Evolutionary conservation across 495 filamentous ascomycete species (phyloP).

Genomic region (Penicillium longicatenatum): DNA sequence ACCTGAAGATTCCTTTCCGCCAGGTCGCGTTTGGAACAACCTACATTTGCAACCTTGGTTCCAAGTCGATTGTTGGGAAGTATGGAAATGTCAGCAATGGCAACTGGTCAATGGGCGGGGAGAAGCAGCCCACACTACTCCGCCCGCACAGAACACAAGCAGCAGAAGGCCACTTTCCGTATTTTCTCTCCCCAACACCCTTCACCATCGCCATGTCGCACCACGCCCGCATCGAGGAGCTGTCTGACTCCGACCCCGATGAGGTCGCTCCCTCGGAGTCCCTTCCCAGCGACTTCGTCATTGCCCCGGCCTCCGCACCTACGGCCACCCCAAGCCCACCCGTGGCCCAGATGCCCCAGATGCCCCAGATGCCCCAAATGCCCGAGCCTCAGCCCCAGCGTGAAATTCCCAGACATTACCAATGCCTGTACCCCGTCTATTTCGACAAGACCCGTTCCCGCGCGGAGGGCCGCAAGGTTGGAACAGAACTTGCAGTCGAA

Average conservation of each 20-base stretch:
- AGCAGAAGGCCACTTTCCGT: background rate
- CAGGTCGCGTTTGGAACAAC: too few species aligned
- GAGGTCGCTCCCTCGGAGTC: slow-evolving; percentile 75
- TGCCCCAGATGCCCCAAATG: slow-evolving; percentile 20
- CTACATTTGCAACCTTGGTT: background rate
- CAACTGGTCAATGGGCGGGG: background rate
- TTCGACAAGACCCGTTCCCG: slow-evolving; percentile 80
- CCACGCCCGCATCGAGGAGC: slow-evolving; percentile 85
- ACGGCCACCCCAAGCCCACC: slow-evolving; percentile 18
- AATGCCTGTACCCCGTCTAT: slow-evolving; percentile 93
- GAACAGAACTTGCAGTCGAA: slow-evolving; percentile 65
- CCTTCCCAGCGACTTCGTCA: slow-evolving; percentile 44
- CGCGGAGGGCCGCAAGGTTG: slow-evolving; percentile 77
- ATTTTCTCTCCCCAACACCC: background rate
- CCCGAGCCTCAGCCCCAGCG: slow-evolving; percentile 40
- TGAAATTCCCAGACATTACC: slow-evolving; percentile 71
- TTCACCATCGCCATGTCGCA: slow-evolving; percentile 62
- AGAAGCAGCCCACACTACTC: background rate
- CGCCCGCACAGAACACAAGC: slow-evolving; percentile 4
- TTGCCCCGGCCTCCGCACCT: slow-evolving; percentile 40
- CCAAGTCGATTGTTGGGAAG: too few species aligned
- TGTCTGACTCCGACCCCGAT: slow-evolving; percentile 75
- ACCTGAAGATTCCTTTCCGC: too few species aligned
- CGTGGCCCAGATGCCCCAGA: slow-evolving; percentile 40
- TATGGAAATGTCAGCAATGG: background rate